Base-by-base conservation (phyloP, 2,329 filamentous ascomycete genomes). In the Clarireedia hainanense region DNA sequence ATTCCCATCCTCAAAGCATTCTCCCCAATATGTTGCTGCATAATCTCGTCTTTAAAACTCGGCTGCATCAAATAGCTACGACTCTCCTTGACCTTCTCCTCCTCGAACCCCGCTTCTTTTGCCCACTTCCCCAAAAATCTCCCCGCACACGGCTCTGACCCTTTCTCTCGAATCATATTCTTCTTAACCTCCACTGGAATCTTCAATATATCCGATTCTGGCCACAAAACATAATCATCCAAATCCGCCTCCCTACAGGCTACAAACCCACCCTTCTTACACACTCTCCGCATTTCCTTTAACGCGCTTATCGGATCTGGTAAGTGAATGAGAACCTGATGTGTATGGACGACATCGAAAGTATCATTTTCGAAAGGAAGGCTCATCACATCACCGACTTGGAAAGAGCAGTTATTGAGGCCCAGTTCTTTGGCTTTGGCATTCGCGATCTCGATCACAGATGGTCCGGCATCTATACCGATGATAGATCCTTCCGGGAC, bases 341-440 rank as follows among this genome's bases (percentile, higher is more conserved):
- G 54, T 36, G 48, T 56, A 42, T 56, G 46, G n/a, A 56, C 49
- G 4, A 56, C 40, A 52, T 56, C 48, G 23, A 56, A 56, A 2
- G 27, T 40, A 14, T 34, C 48, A 40, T 56, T 42, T 17, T 52
- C 48, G 20, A 56, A 56, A 10, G 48, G 48, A 2, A 56, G n/a
- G 0, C 17, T 42, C 54, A 47, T 56, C 24, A 56, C 42, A 42
- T 56, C 48, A 4, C 48, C 54, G 3, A 56, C 42, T 17, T 52
- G 42, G 12, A 56, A 56, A 26, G 15, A 20, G 50, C 54, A 56
- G 24, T 56, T 56, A 1, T 7, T 6, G 4, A 56, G 15, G 1
- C 30, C 40, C 0, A 56, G 10, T 4, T 42, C 48, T 10, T 26
- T 34, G 6, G 48, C 48, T n/a, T 47, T 43, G 4, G 40, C n/a